These are phyloP conservation scores for Microdochium bolleyi DNA, from an alignment of 2,329 filamentous ascomycete genomes.

Conservation along the genomic window DNA sequence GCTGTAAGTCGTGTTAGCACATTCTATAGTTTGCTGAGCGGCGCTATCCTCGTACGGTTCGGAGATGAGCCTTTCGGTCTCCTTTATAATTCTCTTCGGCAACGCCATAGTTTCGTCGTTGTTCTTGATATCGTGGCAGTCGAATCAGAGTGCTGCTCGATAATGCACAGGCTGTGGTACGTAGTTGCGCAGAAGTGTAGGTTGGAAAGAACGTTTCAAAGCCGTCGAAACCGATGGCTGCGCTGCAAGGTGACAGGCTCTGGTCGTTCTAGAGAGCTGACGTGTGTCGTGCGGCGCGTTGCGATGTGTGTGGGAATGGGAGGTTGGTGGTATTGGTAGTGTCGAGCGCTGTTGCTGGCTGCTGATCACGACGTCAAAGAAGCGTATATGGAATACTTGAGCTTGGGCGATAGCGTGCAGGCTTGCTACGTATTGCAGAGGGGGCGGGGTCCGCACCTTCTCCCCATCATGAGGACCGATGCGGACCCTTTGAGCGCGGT, in stretches of 20 bases:
- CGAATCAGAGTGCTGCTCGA: not conserved
- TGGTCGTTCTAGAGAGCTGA: too few species aligned
- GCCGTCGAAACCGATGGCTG: too few species aligned
- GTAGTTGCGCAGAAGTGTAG: too few species aligned
- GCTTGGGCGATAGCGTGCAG: not conserved
- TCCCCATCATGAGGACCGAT: too few species aligned
- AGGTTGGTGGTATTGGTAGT: too few species aligned
- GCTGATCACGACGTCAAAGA: not conserved
- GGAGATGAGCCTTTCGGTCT: conserved; percentile 93
- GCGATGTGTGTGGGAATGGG: too few species aligned
- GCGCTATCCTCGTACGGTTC: conserved; percentile 64
- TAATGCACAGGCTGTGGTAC: too few species aligned
- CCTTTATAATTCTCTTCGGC: conserved; percentile 96
- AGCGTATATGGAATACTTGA: not conserved
- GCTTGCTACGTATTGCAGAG: not conserved
- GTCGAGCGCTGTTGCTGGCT: too few species aligned
- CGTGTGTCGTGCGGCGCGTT: too few species aligned
- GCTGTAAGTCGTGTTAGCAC: conserved; percentile 34
- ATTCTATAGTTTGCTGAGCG: not conserved
- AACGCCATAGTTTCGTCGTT: conserved; percentile 52
- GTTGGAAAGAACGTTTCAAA: too few species aligned
- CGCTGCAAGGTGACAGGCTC: too few species aligned
- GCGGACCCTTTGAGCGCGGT: too few species aligned
- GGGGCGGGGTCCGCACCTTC: not conserved
- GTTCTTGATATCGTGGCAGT: conserved; percentile 4